Percentiles rank a stretch among this genome's conserved stretches.
phyloP scores from a whole-genome alignment of 805 yeast species.

The Starmerella riodocensis region DNA sequence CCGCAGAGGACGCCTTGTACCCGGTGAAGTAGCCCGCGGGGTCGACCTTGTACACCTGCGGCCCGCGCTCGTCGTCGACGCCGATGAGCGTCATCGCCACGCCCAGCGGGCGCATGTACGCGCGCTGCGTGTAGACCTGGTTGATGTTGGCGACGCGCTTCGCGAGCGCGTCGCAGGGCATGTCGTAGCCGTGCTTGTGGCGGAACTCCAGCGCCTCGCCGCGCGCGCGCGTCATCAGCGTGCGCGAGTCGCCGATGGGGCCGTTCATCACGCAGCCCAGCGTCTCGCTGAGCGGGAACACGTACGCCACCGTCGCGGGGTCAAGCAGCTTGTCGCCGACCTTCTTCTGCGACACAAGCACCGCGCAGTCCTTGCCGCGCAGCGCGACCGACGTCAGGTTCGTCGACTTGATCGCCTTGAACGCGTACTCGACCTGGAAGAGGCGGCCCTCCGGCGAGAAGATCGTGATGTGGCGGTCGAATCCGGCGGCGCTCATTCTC shows the following conservation, averaged over 20 bases:
- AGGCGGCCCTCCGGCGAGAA: conserved; percentile 97
- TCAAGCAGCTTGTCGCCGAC: conserved; percentile 91
- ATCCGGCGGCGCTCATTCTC: conserved; percentile 56
- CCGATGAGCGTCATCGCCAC: conserved; percentile 81
- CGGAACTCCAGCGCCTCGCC: conserved; percentile 92
- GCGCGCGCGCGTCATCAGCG: conserved; percentile 79
- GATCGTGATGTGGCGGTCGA: conserved; percentile 96
- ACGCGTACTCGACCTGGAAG: conserved; percentile 95
- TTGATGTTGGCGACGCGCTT: conserved; percentile 92
- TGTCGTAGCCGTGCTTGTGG: conserved; percentile 89
- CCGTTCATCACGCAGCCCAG: conserved; percentile 92
- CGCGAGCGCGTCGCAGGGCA: conserved; percentile 87
- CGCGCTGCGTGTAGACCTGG: conserved; percentile 93
- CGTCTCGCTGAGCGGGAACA: conserved; percentile 66
- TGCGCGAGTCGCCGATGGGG: conserved; percentile 80
- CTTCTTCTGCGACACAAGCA: conserved; percentile 85
- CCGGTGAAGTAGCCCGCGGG: conserved; percentile 95
- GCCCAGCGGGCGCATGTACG: conserved; percentile 96
- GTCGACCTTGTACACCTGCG: conserved; percentile 81
- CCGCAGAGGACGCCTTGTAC: conserved; percentile 83
- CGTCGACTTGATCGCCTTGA: conserved; percentile 88
- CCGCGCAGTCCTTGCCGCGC: conserved; percentile 75
- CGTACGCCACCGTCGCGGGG: conserved; percentile 70
- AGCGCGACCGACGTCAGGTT: conserved; percentile 82
- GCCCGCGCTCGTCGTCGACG: conserved; percentile 81